Evolutionary conservation across 306 rosid genomes (phyloP).

Genomic region (Cercis canadensis): DNA sequence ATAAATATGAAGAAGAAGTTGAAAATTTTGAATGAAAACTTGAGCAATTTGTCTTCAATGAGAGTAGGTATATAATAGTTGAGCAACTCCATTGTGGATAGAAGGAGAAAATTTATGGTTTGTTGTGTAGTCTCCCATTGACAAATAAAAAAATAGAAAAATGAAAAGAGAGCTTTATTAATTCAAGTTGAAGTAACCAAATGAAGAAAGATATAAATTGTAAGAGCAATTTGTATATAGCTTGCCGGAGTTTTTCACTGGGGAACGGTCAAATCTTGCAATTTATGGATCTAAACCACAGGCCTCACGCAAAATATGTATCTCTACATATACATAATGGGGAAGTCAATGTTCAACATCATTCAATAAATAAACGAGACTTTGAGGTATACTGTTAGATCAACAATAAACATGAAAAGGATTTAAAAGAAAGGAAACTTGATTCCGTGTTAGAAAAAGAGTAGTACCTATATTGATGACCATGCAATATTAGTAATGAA

Average conservation of each 20-base stretch:
- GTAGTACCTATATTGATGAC: background rate
- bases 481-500: slow-evolving; percentile 9
- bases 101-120: too few species aligned
- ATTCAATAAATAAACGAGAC: slow-evolving; percentile 20
- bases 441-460: too few species aligned
- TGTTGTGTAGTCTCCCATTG: too few species aligned
- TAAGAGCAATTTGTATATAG: too few species aligned
- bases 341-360: slow-evolving; percentile 8
- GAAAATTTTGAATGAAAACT: too few species aligned
- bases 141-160: too few species aligned
- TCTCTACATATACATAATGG: background rate
- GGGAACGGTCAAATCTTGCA: slow-evolving; percentile 30
- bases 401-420: background rate
- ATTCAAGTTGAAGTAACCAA: background rate
- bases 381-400: too few species aligned
- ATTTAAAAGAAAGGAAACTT: too few species aligned
- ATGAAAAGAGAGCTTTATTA: too few species aligned
- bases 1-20: background rate
- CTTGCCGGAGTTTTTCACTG: slow-evolving; percentile 10
- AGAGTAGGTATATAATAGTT: too few species aligned
- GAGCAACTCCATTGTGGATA: too few species aligned
- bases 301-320: slow-evolving; percentile 2
- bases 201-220: background rate
- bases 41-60: too few species aligned
- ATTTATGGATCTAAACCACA: background rate